Base-by-base conservation (phyloP, 495 filamentous ascomycete genomes). In the Apodospora peruviana region DNA sequence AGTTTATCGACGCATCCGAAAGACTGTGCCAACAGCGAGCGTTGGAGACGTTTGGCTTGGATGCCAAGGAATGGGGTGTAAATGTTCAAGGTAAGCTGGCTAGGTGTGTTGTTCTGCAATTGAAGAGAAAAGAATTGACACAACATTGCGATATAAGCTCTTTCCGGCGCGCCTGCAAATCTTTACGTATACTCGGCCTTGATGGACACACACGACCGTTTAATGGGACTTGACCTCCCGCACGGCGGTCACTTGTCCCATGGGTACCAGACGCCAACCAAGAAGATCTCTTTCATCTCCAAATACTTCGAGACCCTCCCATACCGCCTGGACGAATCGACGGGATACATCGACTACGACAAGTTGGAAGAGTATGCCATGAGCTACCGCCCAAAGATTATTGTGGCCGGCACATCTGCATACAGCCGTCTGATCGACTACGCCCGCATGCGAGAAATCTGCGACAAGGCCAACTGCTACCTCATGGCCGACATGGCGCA, bases 251-350 rank as follows among this genome's bases (percentile, higher is more conserved):
- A 98, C 69, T 78, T 98, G 34, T 97, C 93, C 14, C 93, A 98
- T 67, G 93, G 93, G 43, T 98, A 98, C 70, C 93, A 98, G 68
- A 96, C 86, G 11, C 91, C 94, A 2, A 90, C 87, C 37, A 97
- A 96, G 77, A 98, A 98, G 77, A 96, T 98, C 58, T 97, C 93
- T 14, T 87, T 87, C 57, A 86, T 98, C 47, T 97, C 93, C 37
- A 96, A 96, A 68, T 98, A 98, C 72, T 98, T 97, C 61, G 93
- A 98, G 75, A 97, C 94, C 4, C 66, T 98, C 11, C 93, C 93
- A 2, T 98, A 98, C 72, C 82, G 89, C 22, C 79, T 98, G 21
- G 84, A 98, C 55, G 88, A 91, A 68, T 76, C 79, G 25, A 97
- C 93, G 5, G 94, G 93, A 40, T 67, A 91, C 47, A 97, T 98